Evolutionary conservation across 768 basidiomycete species (phyloP).

Genomic region (Tricholoma sp.): DNA sequence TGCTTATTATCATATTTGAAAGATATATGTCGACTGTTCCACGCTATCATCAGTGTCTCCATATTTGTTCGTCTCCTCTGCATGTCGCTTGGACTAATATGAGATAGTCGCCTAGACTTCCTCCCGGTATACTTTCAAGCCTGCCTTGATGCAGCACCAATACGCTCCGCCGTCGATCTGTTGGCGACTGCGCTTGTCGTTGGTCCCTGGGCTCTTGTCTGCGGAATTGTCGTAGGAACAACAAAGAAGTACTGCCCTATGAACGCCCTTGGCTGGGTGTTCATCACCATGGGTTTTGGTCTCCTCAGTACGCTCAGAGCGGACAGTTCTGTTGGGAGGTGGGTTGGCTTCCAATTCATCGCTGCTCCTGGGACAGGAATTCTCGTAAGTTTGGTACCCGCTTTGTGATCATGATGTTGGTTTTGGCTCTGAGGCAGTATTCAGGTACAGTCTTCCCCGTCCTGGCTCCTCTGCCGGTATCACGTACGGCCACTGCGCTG

Average conservation of each 20-base stretch:
- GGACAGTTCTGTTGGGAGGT: constrained; percentile 1
- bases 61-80: constrained; percentile 13
- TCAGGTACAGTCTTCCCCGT: constrained; percentile 37
- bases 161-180: constrained; percentile 31
- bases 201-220: constrained; percentile 34
- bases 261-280: constrained; percentile 29
- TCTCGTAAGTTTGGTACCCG: not conserved
- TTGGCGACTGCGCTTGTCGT: constrained; percentile 28
- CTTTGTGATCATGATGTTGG: not conserved
- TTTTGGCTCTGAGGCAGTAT: not conserved
- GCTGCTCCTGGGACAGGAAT: constrained; percentile 19
- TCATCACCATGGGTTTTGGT: constrained; percentile 33
- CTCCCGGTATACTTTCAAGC: constrained; percentile 46
- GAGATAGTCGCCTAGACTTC: constrained; percentile 20
- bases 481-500: constrained; percentile 36
- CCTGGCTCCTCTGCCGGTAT: constrained; percentile 38
- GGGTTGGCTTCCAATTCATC: constrained; percentile 19
- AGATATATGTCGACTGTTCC: constrained; percentile 31
- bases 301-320: constrained; percentile 18
- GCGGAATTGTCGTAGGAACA: constrained; percentile 25
- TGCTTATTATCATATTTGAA: not conserved
- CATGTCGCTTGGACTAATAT: not conserved
- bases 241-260: constrained; percentile 29
- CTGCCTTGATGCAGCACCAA: constrained; percentile 30
- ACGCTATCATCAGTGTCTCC: constrained; percentile 18